Base-by-base conservation (phyloP, 768 basidiomycete genomes). In the Lactarius pseudohatsudake region DNA sequence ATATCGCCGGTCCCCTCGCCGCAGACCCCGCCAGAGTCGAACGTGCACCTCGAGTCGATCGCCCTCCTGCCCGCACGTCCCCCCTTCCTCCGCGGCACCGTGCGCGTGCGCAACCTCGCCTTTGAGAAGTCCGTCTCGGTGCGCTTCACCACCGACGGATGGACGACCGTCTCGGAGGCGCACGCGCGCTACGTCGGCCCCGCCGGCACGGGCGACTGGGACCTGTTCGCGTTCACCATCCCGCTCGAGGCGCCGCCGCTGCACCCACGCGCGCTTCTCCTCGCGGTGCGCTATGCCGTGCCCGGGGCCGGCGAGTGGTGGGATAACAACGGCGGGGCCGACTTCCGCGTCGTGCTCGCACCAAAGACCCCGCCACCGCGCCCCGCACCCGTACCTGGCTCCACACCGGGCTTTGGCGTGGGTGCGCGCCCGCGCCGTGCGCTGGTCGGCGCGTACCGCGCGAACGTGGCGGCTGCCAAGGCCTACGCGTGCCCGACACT, bases 151-250 rank as follows among this genome's bases (percentile, higher is more conserved):
- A 72, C 81, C 57, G 84, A 85, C 69, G 75, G 77, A 73, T 85
- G 84, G 84, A 78, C 80, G 71, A 85, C 84, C 8, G 79, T 79
- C 6, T 79, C 76, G 30, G 84, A 85, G 69, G 80, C 81, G 11
- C 54, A 26, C 4, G 64, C 59, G 34, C 54, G 45, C 2, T 60
- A 65, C 59, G 30, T 13, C 1, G 57, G 47, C 20, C 22, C 47
- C 22, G 26, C 50, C 3, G 10, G 4, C 18, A 3, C 20, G 45
- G 54, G 2, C 22, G 32, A 26, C 28, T 40, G 66, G 63, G 66
- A 65, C 58, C 18, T 41, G 3, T 67, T 66, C 55, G 40, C 43
- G 10, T 67, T 67, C 58, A 60, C 54, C 6, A 60, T 65, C 4
- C 45, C 66, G 40, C 53, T 65, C 8, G 32, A 36, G 28, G 9